These are phyloP conservation scores for Brassica nigra DNA, from an alignment of 345 rosid genomes.

Conservation along the genomic window DNA sequence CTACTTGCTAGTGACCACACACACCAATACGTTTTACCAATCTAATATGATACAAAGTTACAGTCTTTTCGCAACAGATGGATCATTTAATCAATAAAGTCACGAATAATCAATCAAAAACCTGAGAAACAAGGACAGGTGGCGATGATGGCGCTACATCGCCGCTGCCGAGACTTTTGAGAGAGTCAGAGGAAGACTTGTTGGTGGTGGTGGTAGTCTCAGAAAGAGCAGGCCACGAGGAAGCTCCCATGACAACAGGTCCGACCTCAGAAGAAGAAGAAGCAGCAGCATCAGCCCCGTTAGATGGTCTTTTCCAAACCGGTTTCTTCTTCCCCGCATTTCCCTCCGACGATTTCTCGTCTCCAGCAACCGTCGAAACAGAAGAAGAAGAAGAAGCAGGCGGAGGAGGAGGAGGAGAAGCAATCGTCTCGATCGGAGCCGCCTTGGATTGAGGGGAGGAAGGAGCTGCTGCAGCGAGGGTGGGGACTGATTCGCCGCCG, in stretches of 20 bases:
- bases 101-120: not conserved
- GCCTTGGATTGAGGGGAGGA: conserved; percentile 27
- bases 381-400: conserved; percentile 15
- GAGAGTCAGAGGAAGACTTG: conserved; percentile 45
- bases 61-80: not conserved
- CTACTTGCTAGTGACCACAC: conserved; percentile 11
- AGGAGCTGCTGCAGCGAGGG: conserved; percentile 29
- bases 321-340: conserved; percentile 64
- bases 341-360: conserved; percentile 35
- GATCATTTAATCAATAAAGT: not conserved
- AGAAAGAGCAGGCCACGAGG: conserved; percentile 42
- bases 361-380: conserved; percentile 34
- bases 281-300: conserved; percentile 33
- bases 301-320: conserved; percentile 74
- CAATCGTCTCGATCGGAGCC: conserved; percentile 32
- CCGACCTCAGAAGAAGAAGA: conserved; percentile 43
- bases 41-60: not conserved
- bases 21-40: not conserved
- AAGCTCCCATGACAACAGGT: conserved; percentile 49
- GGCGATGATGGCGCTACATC: conserved; percentile 18
- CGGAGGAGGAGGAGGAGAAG: conserved; percentile 23
- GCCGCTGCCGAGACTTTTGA: conserved; percentile 37
- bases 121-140: conserved; percentile 33
- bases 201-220: conserved; percentile 53
- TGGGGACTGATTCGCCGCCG: conserved; percentile 39